Conservation (phyloP, 257 asterid genomes). For the Perilla frutescens region DNA sequence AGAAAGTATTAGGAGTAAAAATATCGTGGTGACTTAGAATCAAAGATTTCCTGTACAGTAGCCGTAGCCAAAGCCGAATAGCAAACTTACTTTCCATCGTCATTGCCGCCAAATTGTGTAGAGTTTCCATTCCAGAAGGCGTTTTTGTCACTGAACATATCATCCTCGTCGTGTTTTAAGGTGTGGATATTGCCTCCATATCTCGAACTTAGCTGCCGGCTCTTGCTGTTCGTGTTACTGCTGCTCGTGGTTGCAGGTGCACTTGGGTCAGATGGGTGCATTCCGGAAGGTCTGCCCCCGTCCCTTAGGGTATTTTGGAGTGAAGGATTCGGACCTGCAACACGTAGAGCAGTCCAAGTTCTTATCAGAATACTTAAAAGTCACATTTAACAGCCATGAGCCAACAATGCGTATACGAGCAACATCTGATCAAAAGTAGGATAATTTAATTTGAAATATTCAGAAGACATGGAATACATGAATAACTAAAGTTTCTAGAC, state of each 20-base stretch:
- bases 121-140: conserved; percentile 96
- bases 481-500: background rate
- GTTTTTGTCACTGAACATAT: conserved; percentile 59
- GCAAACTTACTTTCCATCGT: conserved; percentile 49
- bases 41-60: conserved; percentile 29
- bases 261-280: conserved; percentile 42
- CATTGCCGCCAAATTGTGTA: conserved; percentile 81
- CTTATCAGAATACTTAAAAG: too few relatives aligned
- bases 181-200: conserved; percentile 92
- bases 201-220: conserved; percentile 46
- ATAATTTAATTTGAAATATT: background rate
- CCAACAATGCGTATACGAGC: too few relatives aligned
- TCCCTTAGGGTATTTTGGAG: conserved; percentile 48
- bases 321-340: conserved; percentile 62
- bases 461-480: background rate
- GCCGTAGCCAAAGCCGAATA: conserved; percentile 5
- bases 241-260: conserved; percentile 40
- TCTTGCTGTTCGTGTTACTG: conserved; percentile 39
- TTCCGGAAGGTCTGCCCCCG: conserved; percentile 42
- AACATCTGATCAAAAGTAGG: background rate
- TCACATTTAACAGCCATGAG: background rate
- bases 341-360: conserved; percentile 19
- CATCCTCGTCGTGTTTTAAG: conserved; percentile 69
- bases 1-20: background rate
- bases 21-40: background rate